A percentile compares a stretch with the other conserved stretches of the same genome.
These are phyloP conservation scores for Bipolaris gigantea DNA, from an alignment of 2,329 filamentous ascomycete species.

Conservation along the genomic window DNA sequence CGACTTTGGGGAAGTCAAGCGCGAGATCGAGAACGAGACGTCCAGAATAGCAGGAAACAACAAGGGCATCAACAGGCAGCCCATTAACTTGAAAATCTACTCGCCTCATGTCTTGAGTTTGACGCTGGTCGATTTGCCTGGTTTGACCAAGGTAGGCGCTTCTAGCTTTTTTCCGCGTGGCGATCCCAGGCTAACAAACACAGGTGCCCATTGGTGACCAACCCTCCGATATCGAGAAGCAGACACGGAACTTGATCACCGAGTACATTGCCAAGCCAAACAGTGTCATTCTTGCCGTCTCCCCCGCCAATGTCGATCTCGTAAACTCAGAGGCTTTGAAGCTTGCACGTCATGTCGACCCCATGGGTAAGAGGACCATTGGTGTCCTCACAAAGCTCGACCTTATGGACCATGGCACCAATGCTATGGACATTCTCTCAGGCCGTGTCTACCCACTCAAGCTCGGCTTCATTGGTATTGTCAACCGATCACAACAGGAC, in stretches of 20 bases:
- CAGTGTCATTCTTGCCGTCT: conserved; percentile 95
- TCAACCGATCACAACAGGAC: conserved; percentile 97
- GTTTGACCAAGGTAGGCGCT: conserved; percentile 79
- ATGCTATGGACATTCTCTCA: conserved; percentile 95
- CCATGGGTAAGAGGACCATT: conserved; percentile 90
- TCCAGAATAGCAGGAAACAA: conserved; percentile 92
- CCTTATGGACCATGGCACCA: conserved; percentile 98
- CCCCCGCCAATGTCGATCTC: conserved; percentile 95
- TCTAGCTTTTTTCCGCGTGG: conserved; percentile 1
- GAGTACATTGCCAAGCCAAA: conserved; percentile 99
- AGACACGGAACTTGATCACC: conserved; percentile 92
- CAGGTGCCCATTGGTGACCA: conserved; percentile 96
- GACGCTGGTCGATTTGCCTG: conserved; percentile 93
- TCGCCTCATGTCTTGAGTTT: conserved; percentile 95
- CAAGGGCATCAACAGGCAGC: conserved; percentile 96
- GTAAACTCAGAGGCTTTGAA: conserved; percentile 98
- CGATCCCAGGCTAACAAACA: conserved; percentile 29
- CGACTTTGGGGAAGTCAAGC: conserved; percentile 90
- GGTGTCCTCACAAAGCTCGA: conserved; percentile 97
- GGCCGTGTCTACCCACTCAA: conserved; percentile 96
- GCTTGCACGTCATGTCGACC: conserved; percentile 93
- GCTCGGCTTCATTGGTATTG: conserved; percentile 95
- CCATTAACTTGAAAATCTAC: conserved; percentile 98
- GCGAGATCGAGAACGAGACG: conserved; percentile 97
- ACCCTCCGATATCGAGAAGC: conserved; percentile 96